phyloP scores from a whole-genome alignment of 179 eudicot genomes.

The Camellia oleifera region DNA sequence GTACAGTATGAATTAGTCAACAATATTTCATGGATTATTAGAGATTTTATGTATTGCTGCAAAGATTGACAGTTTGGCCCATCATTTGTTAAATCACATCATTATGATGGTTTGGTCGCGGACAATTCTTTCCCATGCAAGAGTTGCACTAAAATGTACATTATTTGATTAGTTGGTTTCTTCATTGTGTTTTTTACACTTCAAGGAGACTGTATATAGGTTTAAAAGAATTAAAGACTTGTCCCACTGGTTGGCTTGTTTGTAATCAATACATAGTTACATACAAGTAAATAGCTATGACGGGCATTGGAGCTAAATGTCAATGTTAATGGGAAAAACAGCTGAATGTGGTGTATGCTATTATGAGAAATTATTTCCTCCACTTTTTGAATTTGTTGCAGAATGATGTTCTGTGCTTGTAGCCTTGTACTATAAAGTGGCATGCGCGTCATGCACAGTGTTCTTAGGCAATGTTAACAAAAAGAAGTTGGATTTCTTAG shows the following conservation, averaged over 20 bases:
- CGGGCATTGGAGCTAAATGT: not conserved
- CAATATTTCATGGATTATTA: not conserved
- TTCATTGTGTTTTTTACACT: not conserved
- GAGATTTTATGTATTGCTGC: not conserved
- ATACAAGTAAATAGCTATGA: not conserved
- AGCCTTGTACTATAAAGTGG: not conserved
- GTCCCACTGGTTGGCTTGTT: not conserved
- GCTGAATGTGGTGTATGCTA: not conserved
- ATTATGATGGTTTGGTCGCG: not conserved
- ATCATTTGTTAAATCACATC: not conserved
- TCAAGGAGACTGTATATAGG: not conserved
- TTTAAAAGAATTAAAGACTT: not conserved
- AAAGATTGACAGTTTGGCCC: not conserved
- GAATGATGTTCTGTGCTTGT: not conserved
- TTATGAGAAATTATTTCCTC: not conserved
- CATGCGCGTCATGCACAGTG: constrained; percentile 3
- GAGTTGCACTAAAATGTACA: not conserved
- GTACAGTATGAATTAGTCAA: not conserved
- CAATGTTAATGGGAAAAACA: not conserved
- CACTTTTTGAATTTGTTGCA: not conserved
- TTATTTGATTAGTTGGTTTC: not conserved
- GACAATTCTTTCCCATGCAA: not conserved
- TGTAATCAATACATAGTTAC: not conserved
- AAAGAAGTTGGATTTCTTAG: not conserved
- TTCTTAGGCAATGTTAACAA: not conserved